Percentiles rank a stretch among this genome's conserved stretches.
These are phyloP conservation scores for Diddensiella santjacobensis DNA, from an alignment of 805 yeast genomes.

Conservation along the genomic window DNA sequence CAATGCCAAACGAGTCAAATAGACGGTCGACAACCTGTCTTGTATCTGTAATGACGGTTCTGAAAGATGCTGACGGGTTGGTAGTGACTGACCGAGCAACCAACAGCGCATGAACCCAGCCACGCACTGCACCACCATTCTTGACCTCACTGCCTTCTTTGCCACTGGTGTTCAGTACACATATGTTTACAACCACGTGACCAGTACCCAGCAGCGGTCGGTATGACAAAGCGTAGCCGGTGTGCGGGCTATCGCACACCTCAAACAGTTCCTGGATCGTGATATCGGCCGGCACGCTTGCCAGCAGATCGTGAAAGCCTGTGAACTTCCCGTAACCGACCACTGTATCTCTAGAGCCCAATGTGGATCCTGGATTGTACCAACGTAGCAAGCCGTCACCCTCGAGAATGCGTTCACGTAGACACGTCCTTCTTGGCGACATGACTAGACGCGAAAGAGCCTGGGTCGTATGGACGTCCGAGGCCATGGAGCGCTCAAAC, in stretches of 20 bases:
- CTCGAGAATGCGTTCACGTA: conserved; percentile 29
- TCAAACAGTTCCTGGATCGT: conserved; percentile 12
- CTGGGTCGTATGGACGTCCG: conserved; percentile 14
- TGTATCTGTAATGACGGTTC: conserved; percentile 11
- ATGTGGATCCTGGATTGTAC: conserved; percentile 14
- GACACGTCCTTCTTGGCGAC: conserved; percentile 25
- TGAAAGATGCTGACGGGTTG: background rate
- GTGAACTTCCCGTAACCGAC: conserved; percentile 28
- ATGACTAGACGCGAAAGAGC: conserved; percentile 22
- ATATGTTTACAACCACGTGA: conserved; percentile 21
- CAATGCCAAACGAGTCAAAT: conserved; percentile 21
- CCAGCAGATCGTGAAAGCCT: conserved; percentile 23
- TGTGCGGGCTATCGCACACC: conserved; percentile 13
- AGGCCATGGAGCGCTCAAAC: conserved; percentile 14
- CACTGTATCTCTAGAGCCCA: conserved; percentile 18
- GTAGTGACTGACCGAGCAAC: conserved; percentile 17
- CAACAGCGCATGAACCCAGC: conserved; percentile 32
- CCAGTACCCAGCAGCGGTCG: conserved; percentile 10
- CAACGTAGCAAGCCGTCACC: conserved; percentile 31
- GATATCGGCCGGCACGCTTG: conserved; percentile 13
- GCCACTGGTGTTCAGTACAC: conserved; percentile 17
- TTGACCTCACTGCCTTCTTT: background rate
- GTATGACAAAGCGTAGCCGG: conserved; percentile 26
- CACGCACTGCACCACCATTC: conserved; percentile 14
- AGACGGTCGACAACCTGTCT: conserved; percentile 11